Percentiles rank a stretch among this genome's conserved stretches.
These are phyloP conservation scores for Themeda triandra DNA, from an alignment of 176 grass and related monocot genomes.

Conservation along the genomic window DNA sequence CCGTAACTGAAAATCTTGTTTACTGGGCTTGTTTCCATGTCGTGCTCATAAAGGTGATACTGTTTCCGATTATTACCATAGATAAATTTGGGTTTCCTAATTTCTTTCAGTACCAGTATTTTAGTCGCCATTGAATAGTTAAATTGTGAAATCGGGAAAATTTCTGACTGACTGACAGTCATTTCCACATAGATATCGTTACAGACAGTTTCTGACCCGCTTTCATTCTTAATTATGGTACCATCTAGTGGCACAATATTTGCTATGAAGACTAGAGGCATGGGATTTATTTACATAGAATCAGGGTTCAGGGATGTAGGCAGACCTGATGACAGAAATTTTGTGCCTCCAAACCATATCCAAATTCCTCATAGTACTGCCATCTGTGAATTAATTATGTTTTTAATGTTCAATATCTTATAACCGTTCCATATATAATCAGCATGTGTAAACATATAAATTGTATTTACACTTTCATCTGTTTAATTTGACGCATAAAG, in stretches of 20 bases:
- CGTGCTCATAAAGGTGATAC: not conserved
- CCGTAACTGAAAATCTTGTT: not conserved
- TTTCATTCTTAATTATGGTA: not conserved
- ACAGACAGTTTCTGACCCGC: not conserved
- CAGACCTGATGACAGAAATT: too few relatives aligned
- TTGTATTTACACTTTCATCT: too few relatives aligned
- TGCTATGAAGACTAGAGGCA: not conserved
- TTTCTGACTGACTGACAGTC: not conserved
- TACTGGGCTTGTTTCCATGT: not conserved
- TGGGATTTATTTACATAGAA: too few relatives aligned
- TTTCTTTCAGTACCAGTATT: not conserved
- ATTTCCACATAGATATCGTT: not conserved
- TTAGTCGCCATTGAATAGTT: not conserved
- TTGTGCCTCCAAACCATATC: not conserved
- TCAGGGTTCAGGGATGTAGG: too few relatives aligned
- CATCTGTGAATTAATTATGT: not conserved
- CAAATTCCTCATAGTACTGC: not conserved
- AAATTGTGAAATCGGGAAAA: not conserved
- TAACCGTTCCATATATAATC: too few relatives aligned
- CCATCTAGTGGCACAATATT: not conserved
- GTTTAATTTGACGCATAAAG: too few relatives aligned
- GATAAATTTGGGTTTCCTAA: not conserved
- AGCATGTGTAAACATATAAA: too few relatives aligned
- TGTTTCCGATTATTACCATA: not conserved
- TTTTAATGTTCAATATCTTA: not conserved